A percentile compares a stretch with the other conserved stretches of the same genome.
Conservation (phyloP, 345 rosid species). For the Lenwebbia sp. region DNA sequence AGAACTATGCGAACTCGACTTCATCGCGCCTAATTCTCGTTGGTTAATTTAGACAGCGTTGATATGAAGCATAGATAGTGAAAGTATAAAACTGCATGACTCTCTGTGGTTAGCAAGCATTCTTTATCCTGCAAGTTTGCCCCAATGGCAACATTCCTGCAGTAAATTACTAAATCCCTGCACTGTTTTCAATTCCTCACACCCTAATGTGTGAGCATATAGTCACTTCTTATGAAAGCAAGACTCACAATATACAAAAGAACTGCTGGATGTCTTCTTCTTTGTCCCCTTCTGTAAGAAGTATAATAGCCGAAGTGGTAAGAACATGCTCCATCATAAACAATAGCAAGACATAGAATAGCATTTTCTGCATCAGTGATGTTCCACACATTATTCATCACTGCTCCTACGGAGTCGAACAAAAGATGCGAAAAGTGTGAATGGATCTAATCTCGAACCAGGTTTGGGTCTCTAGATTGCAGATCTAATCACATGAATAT, state of each 20-base stretch:
- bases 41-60: not conserved
- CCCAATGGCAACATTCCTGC: not conserved
- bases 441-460: not conserved
- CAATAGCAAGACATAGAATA: not conserved
- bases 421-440: not conserved
- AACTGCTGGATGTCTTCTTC: not conserved
- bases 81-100: not conserved
- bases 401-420: not conserved
- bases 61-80: not conserved
- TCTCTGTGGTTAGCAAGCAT: not conserved
- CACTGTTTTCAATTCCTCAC: not conserved
- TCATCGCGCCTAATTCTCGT: not conserved
- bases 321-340: not conserved
- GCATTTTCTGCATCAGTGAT: not conserved
- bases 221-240: not conserved
- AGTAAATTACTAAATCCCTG: not conserved
- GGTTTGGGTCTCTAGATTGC: not conserved
- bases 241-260: not conserved
- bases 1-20: not conserved
- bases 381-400: not conserved
- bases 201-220: not conserved
- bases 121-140: not conserved
- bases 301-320: not conserved
- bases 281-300: not conserved
- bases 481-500: constrained; percentile 3